These are phyloP conservation scores for Rhizopogon rudus DNA, from an alignment of 768 basidiomycete species.

Conservation along the genomic window DNA sequence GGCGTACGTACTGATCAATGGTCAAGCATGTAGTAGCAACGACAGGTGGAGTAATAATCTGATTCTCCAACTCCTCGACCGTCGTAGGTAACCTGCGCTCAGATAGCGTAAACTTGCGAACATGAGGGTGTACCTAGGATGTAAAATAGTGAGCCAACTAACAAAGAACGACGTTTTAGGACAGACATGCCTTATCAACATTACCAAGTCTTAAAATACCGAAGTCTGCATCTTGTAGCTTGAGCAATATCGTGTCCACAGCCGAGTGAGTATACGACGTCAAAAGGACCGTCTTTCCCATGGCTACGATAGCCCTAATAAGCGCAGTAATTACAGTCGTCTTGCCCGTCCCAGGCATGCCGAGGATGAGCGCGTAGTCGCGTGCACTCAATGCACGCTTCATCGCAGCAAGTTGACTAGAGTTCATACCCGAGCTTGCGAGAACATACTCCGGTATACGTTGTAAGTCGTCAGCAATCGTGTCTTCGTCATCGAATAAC, in stretches of 20 bases:
- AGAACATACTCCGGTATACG: conserved; percentile 25
- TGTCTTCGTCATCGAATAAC: conserved; percentile 42
- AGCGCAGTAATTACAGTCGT: conserved; percentile 91
- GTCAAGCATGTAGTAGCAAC: conserved; percentile 95
- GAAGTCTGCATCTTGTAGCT: conserved; percentile 66
- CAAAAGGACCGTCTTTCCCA: conserved; percentile 84
- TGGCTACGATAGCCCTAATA: conserved; percentile 69
- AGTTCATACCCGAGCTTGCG: conserved; percentile 49
- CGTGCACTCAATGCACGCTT: conserved; percentile 67
- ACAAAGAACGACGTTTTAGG: neutral
- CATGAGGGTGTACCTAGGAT: conserved; percentile 75
- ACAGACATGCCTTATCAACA: conserved; percentile 68
- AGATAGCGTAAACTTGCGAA: conserved; percentile 65
- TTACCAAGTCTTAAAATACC: conserved; percentile 85
- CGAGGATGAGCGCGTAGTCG: conserved; percentile 90
- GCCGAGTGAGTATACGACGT: conserved; percentile 97
- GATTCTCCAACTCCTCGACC: conserved; percentile 78
- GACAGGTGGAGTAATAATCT: conserved; percentile 83
- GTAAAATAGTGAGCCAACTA: neutral
- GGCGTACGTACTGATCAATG: conserved; percentile 77
- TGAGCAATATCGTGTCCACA: conserved; percentile 93
- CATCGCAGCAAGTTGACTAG: conserved; percentile 68
- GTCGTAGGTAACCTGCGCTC: conserved; percentile 51
- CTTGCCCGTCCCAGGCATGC: conserved; percentile 99
- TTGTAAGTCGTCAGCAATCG: conserved; percentile 9